Evolutionary conservation across 1,284 basidiomycete species (phyloP), one percentile per base, ranked within the genome.

Genomic region (Apiotrichum gracile): DNA sequence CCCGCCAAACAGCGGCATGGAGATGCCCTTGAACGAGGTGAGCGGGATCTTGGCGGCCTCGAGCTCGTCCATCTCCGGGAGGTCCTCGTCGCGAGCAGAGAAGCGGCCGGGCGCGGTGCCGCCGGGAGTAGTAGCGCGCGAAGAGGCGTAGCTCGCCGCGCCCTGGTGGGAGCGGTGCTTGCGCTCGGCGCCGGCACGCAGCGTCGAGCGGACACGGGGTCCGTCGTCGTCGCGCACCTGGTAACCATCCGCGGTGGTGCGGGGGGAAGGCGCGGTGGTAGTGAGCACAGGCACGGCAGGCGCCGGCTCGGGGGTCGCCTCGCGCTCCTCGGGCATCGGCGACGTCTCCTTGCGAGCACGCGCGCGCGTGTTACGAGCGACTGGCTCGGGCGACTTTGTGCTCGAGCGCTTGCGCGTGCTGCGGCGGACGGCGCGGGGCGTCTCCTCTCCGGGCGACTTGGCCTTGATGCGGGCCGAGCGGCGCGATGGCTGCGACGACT

Each of bases 61-160:
- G 49, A 74, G 60, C 49, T 72, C 70, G 22, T 69, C 69, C 69
- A 70, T 67, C 35, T 65, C 60, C 3, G 71, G 71, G 43, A 75
- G 55, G 58, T 75, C 73, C 55, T 75, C 73, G 26, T 75, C 73
- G 24, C 62, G 64, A 7, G 73, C 73, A 0, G 73, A 75, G 55
- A 65, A 73, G 26, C 72, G 60, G 24, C 72, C 72, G 33, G 33
- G n/a, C 7, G 27, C 27, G 19, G 38, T 39, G 10, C 53, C 57
- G 12, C 47, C 47, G 13, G 71, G 67, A 19, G 65, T 64, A 7
- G 63, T 64, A 2, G 67, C 66, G 37, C 69, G 61, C 22, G 67
- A 69, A 22, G 57, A 58, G 39, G 50, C 41, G 47, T 65, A 68
- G 44, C 52, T 64, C 7, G 69, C 69, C 1, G 70, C 65, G 14